Percentiles rank a stretch among this genome's conserved stretches.
These are phyloP conservation scores for Pisolithus marmoratus DNA, from an alignment of 768 basidiomycete genomes.

Conservation along the genomic window DNA sequence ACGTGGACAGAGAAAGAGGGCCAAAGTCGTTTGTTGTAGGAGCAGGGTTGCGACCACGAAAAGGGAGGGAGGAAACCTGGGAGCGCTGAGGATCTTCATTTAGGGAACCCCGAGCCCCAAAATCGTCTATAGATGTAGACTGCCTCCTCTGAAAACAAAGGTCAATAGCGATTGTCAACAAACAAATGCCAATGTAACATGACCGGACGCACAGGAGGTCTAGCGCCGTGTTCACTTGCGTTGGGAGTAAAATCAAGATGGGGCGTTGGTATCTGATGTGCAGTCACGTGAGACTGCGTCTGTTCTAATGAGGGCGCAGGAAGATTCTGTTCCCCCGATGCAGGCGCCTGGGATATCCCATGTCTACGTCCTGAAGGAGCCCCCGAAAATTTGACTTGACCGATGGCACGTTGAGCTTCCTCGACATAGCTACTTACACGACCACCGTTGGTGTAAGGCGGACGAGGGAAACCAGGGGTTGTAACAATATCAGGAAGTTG, in stretches of 20 bases:
- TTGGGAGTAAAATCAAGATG: conserved; percentile 26
- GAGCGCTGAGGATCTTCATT: neutral
- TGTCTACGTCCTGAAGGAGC: conserved; percentile 24
- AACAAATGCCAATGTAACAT: conserved; percentile 9
- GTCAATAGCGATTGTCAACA: conserved; percentile 19
- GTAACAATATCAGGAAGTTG: conserved; percentile 81
- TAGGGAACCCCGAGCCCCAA: conserved; percentile 13
- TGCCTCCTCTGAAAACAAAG: conserved; percentile 12
- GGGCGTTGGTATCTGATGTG: conserved; percentile 27
- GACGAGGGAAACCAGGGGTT: conserved; percentile 71
- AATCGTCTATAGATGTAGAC: conserved; percentile 21
- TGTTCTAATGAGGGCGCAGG: conserved; percentile 4
- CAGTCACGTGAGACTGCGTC: neutral
- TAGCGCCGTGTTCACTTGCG: conserved; percentile 5
- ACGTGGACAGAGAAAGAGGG: conserved; percentile 5
- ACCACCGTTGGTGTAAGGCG: conserved; percentile 63
- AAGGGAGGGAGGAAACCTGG: conserved; percentile 66
- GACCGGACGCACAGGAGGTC: conserved; percentile 13
- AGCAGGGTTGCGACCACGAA: conserved; percentile 32
- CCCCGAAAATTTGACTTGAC: conserved; percentile 44
- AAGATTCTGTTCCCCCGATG: conserved; percentile 3
- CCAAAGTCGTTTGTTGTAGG: conserved; percentile 7
- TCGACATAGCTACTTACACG: conserved; percentile 55
- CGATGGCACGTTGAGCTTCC: conserved; percentile 56
- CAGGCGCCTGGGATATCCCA: neutral